Percentiles rank a stretch among this genome's conserved stretches.
Evolutionary conservation across 345 rosid genomes (phyloP).

Genomic region (Firmiana major): DNA sequence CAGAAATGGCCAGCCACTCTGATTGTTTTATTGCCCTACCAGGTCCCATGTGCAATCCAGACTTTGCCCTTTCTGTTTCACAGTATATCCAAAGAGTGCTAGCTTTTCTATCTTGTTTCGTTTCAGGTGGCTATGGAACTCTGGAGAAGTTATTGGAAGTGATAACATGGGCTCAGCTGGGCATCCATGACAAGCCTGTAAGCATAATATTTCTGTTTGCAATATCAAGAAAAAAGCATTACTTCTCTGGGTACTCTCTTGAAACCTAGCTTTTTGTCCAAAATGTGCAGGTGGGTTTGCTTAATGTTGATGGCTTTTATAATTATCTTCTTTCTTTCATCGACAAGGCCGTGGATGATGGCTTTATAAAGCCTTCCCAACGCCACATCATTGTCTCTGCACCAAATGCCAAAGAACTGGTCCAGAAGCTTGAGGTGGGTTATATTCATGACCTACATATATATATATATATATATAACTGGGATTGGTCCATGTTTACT

Average conservation of each 20-base stretch:
- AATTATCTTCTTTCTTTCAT: conserved; percentile 72
- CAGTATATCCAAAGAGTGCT: neutral
- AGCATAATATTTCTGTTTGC: conserved; percentile 17
- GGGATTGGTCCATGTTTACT: neutral
- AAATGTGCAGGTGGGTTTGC: conserved; percentile 75
- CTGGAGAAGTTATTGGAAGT: conserved; percentile 87
- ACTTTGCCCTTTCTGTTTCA: neutral
- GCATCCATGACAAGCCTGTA: conserved; percentile 94
- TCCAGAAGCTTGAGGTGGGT: conserved; percentile 89
- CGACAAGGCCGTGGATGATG: conserved; percentile 97
- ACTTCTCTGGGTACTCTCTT: neutral
- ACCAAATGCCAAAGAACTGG: conserved; percentile 77
- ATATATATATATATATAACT: neutral
- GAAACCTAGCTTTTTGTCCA: neutral
- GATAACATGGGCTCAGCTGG: conserved; percentile 93
- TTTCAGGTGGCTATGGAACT: conserved; percentile 92
- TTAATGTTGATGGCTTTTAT: conserved; percentile 92
- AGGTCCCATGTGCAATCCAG: conserved; percentile 39
- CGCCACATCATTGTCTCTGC: conserved; percentile 87
- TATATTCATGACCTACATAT: neutral
- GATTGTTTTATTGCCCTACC: conserved; percentile 97
- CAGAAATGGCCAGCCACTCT: conserved; percentile 93
- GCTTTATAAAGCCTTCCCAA: conserved; percentile 83
- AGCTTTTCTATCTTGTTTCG: neutral
- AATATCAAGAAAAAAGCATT: neutral